Percentiles rank a stretch among this genome's conserved stretches.
Evolutionary conservation across 345 rosid genomes (phyloP).

Genomic region (Melaleuca quinquenervia): DNA sequence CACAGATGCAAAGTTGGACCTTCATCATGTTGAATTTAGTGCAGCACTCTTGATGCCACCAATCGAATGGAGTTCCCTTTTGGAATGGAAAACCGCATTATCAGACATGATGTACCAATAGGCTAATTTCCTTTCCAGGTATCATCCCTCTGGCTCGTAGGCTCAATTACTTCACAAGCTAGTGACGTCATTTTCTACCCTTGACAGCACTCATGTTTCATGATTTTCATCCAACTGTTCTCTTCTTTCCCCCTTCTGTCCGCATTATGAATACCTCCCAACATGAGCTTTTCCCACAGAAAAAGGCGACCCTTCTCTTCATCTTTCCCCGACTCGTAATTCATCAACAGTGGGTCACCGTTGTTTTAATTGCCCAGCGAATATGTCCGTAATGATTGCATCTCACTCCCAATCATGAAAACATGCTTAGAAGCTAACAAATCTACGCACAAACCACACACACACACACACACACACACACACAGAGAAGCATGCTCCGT

Average conservation of each 20-base stretch:
- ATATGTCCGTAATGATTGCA: constrained; percentile 16
- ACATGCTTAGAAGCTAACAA: constrained; percentile 88
- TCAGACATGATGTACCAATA: background rate
- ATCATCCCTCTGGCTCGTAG: background rate
- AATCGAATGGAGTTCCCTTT: background rate
- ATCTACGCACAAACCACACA: constrained; percentile 11
- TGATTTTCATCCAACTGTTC: background rate
- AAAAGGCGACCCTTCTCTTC: background rate
- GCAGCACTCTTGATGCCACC: background rate
- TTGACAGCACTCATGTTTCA: background rate
- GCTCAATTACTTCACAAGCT: background rate
- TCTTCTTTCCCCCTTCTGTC: background rate
- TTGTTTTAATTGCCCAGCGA: constrained; percentile 1
- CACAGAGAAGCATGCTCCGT: background rate
- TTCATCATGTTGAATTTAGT: background rate
- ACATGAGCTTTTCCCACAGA: background rate
- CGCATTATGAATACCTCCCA: background rate
- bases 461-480: no score
- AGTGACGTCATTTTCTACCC: background rate
- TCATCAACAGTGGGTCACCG: background rate
- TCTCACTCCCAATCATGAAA: constrained; percentile 46
- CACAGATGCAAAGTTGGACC: background rate
- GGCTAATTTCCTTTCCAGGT: background rate
- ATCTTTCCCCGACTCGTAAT: background rate
- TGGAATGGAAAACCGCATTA: background rate